Conservation (phyloP, 2,329 filamentous ascomycete genomes). For the Neopestalotiopsis rosae region DNA sequence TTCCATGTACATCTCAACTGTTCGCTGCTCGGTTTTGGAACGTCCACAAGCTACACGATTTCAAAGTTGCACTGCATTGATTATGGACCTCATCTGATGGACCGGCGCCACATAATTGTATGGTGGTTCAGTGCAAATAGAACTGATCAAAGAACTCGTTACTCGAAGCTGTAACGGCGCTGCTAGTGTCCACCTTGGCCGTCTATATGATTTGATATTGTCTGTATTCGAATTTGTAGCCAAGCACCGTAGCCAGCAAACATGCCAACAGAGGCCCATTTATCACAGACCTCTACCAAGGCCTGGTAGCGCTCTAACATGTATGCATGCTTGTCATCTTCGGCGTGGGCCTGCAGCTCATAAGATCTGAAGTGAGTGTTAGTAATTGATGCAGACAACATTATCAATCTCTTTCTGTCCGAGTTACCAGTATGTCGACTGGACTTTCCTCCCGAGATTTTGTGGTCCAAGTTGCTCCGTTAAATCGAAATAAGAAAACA, state of each 20-base stretch:
- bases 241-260: constrained; percentile 53
- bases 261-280: constrained; percentile 45
- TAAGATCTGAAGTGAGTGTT: constrained; percentile 21
- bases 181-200: background rate
- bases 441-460: background rate
- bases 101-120: too few relatives aligned
- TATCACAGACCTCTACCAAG: constrained; percentile 47
- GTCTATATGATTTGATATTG: background rate
- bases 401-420: background rate
- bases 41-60: too few relatives aligned
- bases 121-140: too few relatives aligned
- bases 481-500: background rate
- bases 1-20: too few relatives aligned
- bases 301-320: constrained; percentile 43
- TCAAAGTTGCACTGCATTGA: too few relatives aligned
- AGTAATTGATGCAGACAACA: background rate
- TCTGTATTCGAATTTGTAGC: constrained; percentile 39
- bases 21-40: too few relatives aligned
- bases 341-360: constrained; percentile 24
- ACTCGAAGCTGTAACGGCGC: background rate
- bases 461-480: background rate
- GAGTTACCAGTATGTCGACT: background rate
- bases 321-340: constrained; percentile 28
- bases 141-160: too few relatives aligned
- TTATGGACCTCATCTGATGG: too few relatives aligned